Conservation (phyloP, 1,139 yeast species). For the Magnusiomyces ingens region DNA sequence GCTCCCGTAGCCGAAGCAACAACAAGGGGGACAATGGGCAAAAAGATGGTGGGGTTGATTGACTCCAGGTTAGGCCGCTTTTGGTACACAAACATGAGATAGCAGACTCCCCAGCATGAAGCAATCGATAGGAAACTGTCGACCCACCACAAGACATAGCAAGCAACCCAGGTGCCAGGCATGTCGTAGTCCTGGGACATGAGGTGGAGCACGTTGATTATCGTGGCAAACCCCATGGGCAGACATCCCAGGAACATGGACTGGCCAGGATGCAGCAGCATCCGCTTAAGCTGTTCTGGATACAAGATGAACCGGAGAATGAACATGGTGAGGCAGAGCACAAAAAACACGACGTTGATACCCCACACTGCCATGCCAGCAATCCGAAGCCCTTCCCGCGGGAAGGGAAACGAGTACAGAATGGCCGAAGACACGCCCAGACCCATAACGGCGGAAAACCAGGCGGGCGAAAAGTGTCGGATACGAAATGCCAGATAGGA, state of each 20-base stretch:
- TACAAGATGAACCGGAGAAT: conserved; percentile 36
- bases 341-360: conserved; percentile 45
- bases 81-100: conserved; percentile 38
- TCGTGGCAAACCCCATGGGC: conserved; percentile 69
- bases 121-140: conserved; percentile 44
- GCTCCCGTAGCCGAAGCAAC: conserved; percentile 68
- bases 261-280: conserved; percentile 42
- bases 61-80: conserved; percentile 30
- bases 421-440: conserved; percentile 63
- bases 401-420: conserved; percentile 57
- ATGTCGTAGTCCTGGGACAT: conserved; percentile 30
- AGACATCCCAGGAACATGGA: conserved; percentile 67
- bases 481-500: conserved; percentile 7
- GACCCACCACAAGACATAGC: conserved; percentile 65
- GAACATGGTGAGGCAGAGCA: conserved; percentile 37
- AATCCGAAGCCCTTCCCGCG: conserved; percentile 40
- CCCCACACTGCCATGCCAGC: conserved; percentile 55
- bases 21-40: conserved; percentile 71
- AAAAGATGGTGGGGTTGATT: conserved; percentile 42
- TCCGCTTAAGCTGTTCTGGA: conserved; percentile 33
- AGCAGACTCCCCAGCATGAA: conserved; percentile 43
- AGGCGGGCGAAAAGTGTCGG: conserved; percentile 25
- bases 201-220: conserved; percentile 48
- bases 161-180: conserved; percentile 36
- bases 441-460: conserved; percentile 79